Base-by-base conservation (phyloP, 331 rosid species). In the Phaseolus coccineus region DNA sequence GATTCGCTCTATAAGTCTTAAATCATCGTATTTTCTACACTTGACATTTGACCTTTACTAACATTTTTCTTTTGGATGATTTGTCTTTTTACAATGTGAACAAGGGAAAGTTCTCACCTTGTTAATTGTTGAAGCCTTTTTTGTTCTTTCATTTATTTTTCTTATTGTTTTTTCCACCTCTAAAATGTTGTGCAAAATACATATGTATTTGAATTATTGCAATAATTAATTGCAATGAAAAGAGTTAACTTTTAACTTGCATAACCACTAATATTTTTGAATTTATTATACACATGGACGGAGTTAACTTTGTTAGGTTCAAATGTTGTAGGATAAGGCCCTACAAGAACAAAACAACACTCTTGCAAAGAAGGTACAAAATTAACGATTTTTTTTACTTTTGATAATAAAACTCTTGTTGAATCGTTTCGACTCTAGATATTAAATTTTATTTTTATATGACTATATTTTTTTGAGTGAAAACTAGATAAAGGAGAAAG, bases 401-500 rank as follows among this genome's bases (percentile, higher is more conserved):
- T 30, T 27, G 2, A 40, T 66, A 3, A 19, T 42, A 16, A 2
- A 50, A 13, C 44, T 82, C 11, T 8, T 5, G 48, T 22, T 0
- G 15, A 16, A 2, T 16, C 22, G 22, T 19, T 19, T 19, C 22
- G 15, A 10, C 22, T 24, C 19, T 37, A 50, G 30, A 1, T 39
- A 4, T 3, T 28, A 11, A 11, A 63, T 62, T 9, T 67, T 8
- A 52, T 44, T 31, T 19, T 61, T 15, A 63, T 10, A 14, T 44
- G 9, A 13, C 0, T 61, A 2, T 19, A 5, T 80, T 40, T 52
- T 33, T 57, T 76, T 64, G 64, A 44, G 44, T 10, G 52, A 55
- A 59, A 73, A 73, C 10, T 56, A 93, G 95, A 90, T 91, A 47
- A 91, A 86, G 69, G 93, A 90, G 80, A 91, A 82, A 84, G 97